These are phyloP conservation scores for Ogataea trehalophila DNA, from an alignment of 805 yeast species.

Conservation along the genomic window DNA sequence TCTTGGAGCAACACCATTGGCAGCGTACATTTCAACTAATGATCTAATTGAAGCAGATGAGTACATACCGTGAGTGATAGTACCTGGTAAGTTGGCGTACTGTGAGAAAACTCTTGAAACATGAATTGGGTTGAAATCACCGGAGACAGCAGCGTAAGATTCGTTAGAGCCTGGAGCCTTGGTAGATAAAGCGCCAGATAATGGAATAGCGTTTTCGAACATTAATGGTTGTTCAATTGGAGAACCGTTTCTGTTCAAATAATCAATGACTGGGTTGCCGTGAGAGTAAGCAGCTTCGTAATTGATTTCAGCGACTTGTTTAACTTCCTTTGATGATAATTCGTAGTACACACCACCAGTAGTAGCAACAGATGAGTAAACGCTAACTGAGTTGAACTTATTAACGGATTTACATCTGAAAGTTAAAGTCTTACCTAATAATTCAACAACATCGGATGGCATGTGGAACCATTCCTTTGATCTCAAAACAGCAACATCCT, in stretches of 20 bases:
- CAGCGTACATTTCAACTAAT: slow-evolving; percentile 97
- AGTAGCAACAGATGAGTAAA: slow-evolving; percentile 77
- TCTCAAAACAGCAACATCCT: slow-evolving; percentile 87
- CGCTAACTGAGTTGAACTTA: slow-evolving; percentile 69
- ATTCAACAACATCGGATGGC: slow-evolving; percentile 59
- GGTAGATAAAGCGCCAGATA: slow-evolving; percentile 57
- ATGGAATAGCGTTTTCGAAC: slow-evolving; percentile 87
- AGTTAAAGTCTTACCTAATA: slow-evolving; percentile 74
- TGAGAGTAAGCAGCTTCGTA: slow-evolving; percentile 90
- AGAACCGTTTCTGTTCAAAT: slow-evolving; percentile 84
- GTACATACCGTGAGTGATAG: slow-evolving; percentile 99
- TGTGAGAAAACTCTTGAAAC: slow-evolving; percentile 92
- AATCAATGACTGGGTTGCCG: slow-evolving; percentile 97
- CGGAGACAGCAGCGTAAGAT: slow-evolving; percentile 94
- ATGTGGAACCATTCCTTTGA: slow-evolving; percentile 98
- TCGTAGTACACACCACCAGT: slow-evolving; percentile 82
- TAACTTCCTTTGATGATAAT: slow-evolving; percentile 84
- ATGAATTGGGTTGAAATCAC: slow-evolving; percentile 98
- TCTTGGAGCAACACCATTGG: slow-evolving; percentile 92
- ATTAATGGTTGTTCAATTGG: slow-evolving; percentile 91
- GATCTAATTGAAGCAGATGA: slow-evolving; percentile 94
- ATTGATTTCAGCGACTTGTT: slow-evolving; percentile 75
- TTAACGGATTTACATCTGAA: slow-evolving; percentile 86
- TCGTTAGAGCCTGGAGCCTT: slow-evolving; percentile 95
- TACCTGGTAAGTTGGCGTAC: slow-evolving; percentile 92